Base-by-base conservation (phyloP, 441 rosid genomes). In the Biscutella laevigata region DNA sequence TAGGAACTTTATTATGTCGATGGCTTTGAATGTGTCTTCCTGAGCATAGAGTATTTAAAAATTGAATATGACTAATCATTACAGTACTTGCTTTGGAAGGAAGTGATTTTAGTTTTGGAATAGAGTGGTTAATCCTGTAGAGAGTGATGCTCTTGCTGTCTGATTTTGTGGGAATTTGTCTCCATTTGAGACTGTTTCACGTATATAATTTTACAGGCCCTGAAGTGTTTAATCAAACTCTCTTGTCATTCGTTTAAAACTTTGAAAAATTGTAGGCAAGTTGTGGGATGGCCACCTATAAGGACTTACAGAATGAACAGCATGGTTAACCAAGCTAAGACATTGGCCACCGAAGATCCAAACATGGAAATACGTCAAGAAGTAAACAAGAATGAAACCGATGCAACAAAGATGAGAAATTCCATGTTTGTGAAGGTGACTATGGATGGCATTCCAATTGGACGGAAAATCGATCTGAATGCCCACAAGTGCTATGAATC, bases 221-320 rank as follows among this genome's bases (percentile, higher is more conserved):
- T 10, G 5, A 26, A 46, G 12, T 7, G 37, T 61, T 33, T 12
- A 24, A 37, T 4, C 29, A 28, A 33, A 2, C 22, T 16, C 15
- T 30, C 19, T 13, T 39, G 16, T 36, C n/a, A 21, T 22, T 27
- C 19, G 8, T 34, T 13, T 2, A 8, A 20, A 11, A 14, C 27
- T 29, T 37, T 50, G 20, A 6, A 9, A 41, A 27, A 1, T 44
- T 66, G 58, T 81, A 83, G 85, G 65, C 96, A 83, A 59, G 86
- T 82, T 32, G 87, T 85, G 46, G 98, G 98, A 38, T 91, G 98
- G 98, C 98, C 98, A 64, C 98, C 98, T 8, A 66, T 91, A 55
- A 80, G 95, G 74, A 64, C 82, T 43, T 74, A 77, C 61, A 75
- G 96, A 51, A 80, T 83, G 80, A 86, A 86, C 72, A 79, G 77